Evolutionary conservation across 2,329 filamentous ascomycete genomes (phyloP).

Genomic region (Tolypocladium nubicola): DNA sequence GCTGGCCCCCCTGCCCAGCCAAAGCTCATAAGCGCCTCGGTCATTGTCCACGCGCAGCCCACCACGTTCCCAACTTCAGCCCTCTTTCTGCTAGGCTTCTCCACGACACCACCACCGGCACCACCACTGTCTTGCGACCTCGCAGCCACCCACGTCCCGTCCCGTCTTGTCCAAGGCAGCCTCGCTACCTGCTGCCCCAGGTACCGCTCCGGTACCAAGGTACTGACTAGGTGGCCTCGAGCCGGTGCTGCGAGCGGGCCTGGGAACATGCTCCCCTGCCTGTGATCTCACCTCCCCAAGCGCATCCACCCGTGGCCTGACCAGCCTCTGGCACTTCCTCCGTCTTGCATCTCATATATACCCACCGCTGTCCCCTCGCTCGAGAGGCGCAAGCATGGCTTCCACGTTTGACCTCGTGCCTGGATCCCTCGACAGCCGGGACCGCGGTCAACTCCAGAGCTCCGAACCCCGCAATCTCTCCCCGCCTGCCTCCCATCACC

Average conservation of each 20-base stretch:
- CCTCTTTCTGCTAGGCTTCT: background rate
- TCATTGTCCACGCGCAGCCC: background rate
- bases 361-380: slow-evolving; percentile 7
- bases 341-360: slow-evolving; percentile 21
- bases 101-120: background rate
- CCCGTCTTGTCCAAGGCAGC: background rate
- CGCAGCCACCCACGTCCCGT: background rate
- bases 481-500: slow-evolving; percentile 12
- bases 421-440: slow-evolving; percentile 26
- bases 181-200: background rate
- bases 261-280: slow-evolving; percentile 20
- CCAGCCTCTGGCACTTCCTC: background rate
- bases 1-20: background rate
- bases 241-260: slow-evolving; percentile 4
- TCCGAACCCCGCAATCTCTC: slow-evolving; percentile 21
- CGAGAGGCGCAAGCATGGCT: slow-evolving; percentile 26
- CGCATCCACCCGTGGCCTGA: slow-evolving; percentile 3
- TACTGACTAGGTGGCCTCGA: background rate
- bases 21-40: background rate
- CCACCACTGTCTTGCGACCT: background rate
- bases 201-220: background rate
- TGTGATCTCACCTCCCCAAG: slow-evolving; percentile 15
- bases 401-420: slow-evolving; percentile 31
- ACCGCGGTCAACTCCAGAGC: slow-evolving; percentile 19
- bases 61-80: background rate